Conservation (phyloP, 768 basidiomycete species). For the Tephrocybe sp. region DNA sequence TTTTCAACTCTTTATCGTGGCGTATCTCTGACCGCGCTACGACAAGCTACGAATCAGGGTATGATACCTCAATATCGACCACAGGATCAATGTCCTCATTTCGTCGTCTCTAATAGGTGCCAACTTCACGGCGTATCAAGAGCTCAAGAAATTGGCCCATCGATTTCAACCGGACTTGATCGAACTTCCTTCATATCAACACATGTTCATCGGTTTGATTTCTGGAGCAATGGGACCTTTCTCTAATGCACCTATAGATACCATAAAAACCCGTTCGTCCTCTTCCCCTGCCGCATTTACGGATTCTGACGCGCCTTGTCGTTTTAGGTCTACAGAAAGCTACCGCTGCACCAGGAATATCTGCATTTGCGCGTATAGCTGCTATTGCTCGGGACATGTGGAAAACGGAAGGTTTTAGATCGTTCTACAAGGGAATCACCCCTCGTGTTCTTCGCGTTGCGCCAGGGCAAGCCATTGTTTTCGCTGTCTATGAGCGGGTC, state of each 20-base stretch:
- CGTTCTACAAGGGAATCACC: slow-evolving; percentile 99
- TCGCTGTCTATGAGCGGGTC: slow-evolving; percentile 94
- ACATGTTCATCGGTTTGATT: slow-evolving; percentile 92
- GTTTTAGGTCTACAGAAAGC: slow-evolving; percentile 81
- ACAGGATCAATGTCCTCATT: neutral
- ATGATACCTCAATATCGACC: neutral
- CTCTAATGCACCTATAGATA: slow-evolving; percentile 95
- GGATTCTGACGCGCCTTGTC: neutral
- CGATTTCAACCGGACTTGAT: slow-evolving; percentile 72
- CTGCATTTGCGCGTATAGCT: slow-evolving; percentile 76
- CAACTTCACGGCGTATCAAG: slow-evolving; percentile 98
- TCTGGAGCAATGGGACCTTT: slow-evolving; percentile 99
- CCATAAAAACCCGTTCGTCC: slow-evolving; percentile 87
- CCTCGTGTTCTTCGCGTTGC: slow-evolving; percentile 95
- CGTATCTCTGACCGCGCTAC: slow-evolving; percentile 86
- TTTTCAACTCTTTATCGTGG: slow-evolving; percentile 84
- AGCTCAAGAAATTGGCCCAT: slow-evolving; percentile 85
- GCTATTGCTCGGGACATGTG: slow-evolving; percentile 92
- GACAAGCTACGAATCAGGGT: slow-evolving; percentile 99
- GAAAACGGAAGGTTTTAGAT: slow-evolving; percentile 79
- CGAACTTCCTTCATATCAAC: slow-evolving; percentile 92
- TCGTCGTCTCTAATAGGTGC: slow-evolving; percentile 53
- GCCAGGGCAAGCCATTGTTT: slow-evolving; percentile 95
- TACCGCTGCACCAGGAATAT: slow-evolving; percentile 67
- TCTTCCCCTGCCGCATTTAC: neutral